Base-by-base conservation (phyloP, 371 early-diverging fungal species). In the Mucor velutinosus region DNA sequence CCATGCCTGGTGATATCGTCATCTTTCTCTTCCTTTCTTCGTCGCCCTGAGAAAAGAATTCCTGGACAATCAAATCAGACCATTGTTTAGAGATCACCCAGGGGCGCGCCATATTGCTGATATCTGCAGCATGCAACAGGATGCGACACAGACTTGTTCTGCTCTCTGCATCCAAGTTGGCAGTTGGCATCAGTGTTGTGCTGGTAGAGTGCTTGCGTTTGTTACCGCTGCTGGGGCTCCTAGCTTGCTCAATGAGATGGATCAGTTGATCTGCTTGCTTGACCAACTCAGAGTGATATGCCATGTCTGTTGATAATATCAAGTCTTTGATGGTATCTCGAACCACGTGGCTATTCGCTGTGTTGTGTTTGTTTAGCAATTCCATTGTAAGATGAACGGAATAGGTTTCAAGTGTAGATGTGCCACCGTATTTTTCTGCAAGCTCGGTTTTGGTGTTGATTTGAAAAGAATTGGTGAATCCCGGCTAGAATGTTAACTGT, bases 21-120 rank as follows among this genome's bases (percentile, higher is more conserved):
- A 96, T 70, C 23, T 83, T 77, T 33, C 87, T 81, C 6, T 70
- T 62, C 70, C 89, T 90, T 70, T 97, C 97, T 41, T 88, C 76
- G 60, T 97, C 94, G 17, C 95, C 95, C 71, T 97, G 97, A 35
- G 81, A 75, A 66, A 92, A 93, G 61, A 94, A 95, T 73, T 97
- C 97, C 68, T 88, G 80, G 1, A 93, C 88, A 57, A 96, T 91
- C 67, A 92, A 71, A 75, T 94, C 93, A 5, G 94, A 91, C 97
- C 97, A 97, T 64, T 87, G 87, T 72, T 94, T 93, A 65, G 93
- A 94, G 51, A 94, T 80, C 7, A 77, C 67, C 91, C 93, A 94
- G 3, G 95, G 94, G 23, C 94, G 87, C 19, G 91, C 92, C 0
- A 95, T 89, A 65, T 96, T 96, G 65, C 92, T 92, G 41, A 96